Evolutionary conservation across 2,329 filamentous ascomycete genomes (phyloP).

Genomic region (Cordyceps cicadae): DNA sequence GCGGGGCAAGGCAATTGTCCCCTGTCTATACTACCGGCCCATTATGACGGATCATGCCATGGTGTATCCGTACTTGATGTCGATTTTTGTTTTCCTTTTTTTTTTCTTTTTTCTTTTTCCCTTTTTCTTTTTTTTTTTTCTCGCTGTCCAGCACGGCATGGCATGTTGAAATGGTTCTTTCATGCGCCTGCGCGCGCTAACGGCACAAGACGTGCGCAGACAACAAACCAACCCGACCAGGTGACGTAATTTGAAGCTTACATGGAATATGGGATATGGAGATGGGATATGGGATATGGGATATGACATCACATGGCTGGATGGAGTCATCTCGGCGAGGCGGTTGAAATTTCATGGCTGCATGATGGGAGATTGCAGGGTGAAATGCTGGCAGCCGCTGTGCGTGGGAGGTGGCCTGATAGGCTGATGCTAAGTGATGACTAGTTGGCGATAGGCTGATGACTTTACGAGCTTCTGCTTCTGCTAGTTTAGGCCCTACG

Average conservation of each 20-base stretch:
- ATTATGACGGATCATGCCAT: not conserved
- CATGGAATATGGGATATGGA: not conserved
- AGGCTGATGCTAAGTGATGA: not conserved
- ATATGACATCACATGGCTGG: not conserved
- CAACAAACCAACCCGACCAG: too few species aligned
- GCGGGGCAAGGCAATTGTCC: not conserved
- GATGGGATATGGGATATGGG: not conserved
- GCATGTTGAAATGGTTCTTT: too few species aligned
- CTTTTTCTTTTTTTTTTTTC: too few species aligned
- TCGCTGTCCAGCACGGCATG: too few species aligned
- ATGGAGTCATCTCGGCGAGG: not conserved
- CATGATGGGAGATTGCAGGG: constrained; percentile 7
- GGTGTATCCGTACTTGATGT: not conserved
- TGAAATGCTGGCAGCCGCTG: not conserved
- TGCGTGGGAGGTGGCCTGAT: constrained; percentile 1
- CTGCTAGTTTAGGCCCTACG: too few species aligned
- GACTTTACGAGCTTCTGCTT: not conserved
- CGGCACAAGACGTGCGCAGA: too few species aligned
- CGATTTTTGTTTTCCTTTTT: not conserved
- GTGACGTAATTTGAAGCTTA: too few species aligned
- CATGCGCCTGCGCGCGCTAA: too few species aligned
- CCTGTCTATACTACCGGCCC: not conserved
- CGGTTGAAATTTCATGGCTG: not conserved
- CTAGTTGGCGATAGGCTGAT: too few species aligned
- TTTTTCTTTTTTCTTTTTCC: not conserved